Base-by-base conservation (phyloP, 352 stramenopile species). In the Pythium scleroteichum region DNA sequence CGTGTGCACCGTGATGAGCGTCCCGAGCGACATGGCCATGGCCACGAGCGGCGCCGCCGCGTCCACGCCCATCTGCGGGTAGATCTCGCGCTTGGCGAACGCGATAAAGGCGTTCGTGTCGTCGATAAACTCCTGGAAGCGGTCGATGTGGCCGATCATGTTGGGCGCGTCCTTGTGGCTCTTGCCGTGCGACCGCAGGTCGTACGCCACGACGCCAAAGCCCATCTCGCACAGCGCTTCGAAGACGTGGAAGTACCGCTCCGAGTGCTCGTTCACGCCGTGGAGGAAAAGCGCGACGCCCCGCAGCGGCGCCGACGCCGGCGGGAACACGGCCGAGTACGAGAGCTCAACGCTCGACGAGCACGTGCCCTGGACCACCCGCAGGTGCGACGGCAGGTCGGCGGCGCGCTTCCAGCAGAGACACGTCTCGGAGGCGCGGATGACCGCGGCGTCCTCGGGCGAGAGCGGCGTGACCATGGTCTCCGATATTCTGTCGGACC, bases 201-300 rank as follows among this genome's bases (percentile, higher is more conserved):
- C 62, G 62, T 70, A 70, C 8, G 62, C 50, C 12, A 66, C 6
- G 24, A 56, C 41, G 23, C 48, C 62, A 55, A 59, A 62, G 23
- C 22, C 42, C 55, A 61, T 47, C 0, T 2, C 44, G 42, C 49
- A 61, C 2, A 66, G 14, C 17, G 1, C 62, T 24, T 64, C 49
- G 45, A 66, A 64, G 16, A 66, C 24, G 32, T 70, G 55, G 6
- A 70, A 61, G 46, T 51, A 70, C 13, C 62, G 62, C 46, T 53
- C 57, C 22, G 41, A 65, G 38, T 70, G 56, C 40, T 70, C 62
- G 50, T 66, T 57, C 4, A 70, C 53, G 16, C 62, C 62, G 20
- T 70, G 59, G 3, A 65, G 2, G 35, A 65, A 74, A 19, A 72
- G 7, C 29, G 68, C 51, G 14, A 74, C 27, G 39, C 63, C 67